Base-by-base conservation (phyloP, 257 asterid genomes). In the Jacaranda copaia region DNA sequence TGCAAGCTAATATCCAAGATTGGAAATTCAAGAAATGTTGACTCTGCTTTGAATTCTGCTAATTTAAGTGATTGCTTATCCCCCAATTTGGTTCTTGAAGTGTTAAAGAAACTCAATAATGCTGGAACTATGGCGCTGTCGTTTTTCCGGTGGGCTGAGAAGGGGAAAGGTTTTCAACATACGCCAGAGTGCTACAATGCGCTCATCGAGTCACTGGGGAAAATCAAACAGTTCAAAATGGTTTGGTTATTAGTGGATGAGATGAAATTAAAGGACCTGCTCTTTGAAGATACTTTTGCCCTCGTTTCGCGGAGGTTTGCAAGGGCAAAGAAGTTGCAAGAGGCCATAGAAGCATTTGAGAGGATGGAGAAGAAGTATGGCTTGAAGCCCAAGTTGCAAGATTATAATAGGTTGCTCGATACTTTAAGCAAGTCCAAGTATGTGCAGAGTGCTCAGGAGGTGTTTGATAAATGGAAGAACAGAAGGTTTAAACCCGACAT, bases 121-220 rank as follows among this genome's bases (percentile, higher is more conserved):
- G 82, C 96, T 16, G 98, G 98, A 19, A 75, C 77, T 25, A 72
- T 85, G 77, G 92, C 98, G 10, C 76, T 92, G 1, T 85, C 89
- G 32, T 92, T 92, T 81, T 92, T 94, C 84, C 84, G 96, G 51
- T 94, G 97, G 97, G 93, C 96, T 3, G 92, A 94, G 87, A 87
- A 82, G 43, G 85, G 78, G 45, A 77, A 55, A 13, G 81, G 83
- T 5, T 78, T 84, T 19, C 80, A 66, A 36, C 83, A 80, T 39
- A 81, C 83, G 13, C 13, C 87, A 0, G 90, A 90, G 61, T 82
- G 92, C 84, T 94, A 92, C 88, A 81, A 94, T 79, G 85, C 86
- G 38, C 82, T 92, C 39, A 86, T 94, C 39, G 98, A 92, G 74
- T 85, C 98, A 11, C 9, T 92, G 14, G 97, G 98, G 36, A 92